Conservation (phyloP, 129 eudicot species). For the Saussurea involucrata region DNA sequence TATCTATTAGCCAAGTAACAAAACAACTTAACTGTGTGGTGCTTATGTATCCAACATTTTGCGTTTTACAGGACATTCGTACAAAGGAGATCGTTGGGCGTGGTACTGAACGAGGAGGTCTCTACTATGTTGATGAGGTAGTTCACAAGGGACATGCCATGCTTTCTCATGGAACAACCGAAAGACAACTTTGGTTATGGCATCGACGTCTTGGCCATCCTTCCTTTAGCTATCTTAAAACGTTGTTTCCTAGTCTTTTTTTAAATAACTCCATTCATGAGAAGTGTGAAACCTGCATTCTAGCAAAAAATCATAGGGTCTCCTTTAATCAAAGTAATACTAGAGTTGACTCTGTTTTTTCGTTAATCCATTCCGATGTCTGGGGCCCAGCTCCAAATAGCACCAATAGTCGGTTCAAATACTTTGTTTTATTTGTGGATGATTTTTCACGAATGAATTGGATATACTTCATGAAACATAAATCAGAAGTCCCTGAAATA, state of each 20-base stretch:
- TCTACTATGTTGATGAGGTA: conserved; percentile 5
- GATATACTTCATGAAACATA: conserved; percentile 4
- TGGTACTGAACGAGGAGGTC: conserved; percentile 8
- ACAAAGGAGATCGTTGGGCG: conserved; percentile 11
- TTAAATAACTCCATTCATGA: not conserved
- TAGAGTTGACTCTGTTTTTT: not conserved
- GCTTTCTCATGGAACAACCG: not conserved
- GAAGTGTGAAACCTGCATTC: conserved; percentile 3
- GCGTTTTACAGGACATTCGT: conserved; percentile 5
- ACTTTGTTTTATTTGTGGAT: conserved; percentile 10
- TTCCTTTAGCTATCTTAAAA: not conserved
- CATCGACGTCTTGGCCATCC: not conserved
- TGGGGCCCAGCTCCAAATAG: conserved; percentile 3
- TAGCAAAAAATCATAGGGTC: conserved; percentile 9
- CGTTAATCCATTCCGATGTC: not conserved
- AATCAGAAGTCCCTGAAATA: no score
- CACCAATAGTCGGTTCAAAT: not conserved
- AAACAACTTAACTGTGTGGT: conserved; percentile 3
- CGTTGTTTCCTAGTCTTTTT: not conserved
- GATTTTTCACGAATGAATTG: conserved; percentile 5
- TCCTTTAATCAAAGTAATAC: not conserved
- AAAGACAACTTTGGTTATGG: not conserved
- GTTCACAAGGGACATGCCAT: not conserved
- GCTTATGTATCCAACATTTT: conserved; percentile 3
- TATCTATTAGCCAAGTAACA: not conserved